Conservation (phyloP, 2,329 filamentous ascomycete genomes). For the Chaetomium sp. region DNA sequence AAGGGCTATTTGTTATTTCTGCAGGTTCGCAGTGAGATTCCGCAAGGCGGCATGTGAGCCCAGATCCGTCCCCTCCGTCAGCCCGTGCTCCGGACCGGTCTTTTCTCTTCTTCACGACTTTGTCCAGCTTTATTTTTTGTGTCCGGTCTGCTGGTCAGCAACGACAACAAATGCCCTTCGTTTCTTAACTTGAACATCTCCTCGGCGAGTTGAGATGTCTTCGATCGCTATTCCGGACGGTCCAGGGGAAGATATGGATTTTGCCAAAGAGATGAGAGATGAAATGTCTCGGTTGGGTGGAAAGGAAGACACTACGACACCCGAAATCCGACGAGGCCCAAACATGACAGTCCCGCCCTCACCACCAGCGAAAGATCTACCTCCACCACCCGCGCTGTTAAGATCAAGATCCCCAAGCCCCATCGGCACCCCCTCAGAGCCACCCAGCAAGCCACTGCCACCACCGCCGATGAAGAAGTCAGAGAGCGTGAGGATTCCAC, state of each 20-base stretch:
- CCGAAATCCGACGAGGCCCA: slow-evolving; percentile 2
- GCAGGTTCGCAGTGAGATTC: too few species aligned
- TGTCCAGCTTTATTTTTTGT: slow-evolving; percentile 6
- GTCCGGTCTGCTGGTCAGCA: slow-evolving; percentile 27
- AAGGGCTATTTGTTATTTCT: neutral
- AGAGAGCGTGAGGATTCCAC: slow-evolving; percentile 11
- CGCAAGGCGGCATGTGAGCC: too few species aligned
- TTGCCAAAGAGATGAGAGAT: slow-evolving; percentile 15
- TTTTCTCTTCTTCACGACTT: slow-evolving; percentile 9
- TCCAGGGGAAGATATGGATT: slow-evolving; percentile 14
- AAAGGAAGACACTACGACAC: neutral
- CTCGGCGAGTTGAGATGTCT: slow-evolving; percentile 14
- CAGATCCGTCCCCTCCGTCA: too few species aligned
- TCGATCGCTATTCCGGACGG: slow-evolving; percentile 5
- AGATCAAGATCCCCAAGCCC: slow-evolving; percentile 7
- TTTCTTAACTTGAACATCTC: slow-evolving; percentile 4
- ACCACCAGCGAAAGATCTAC: slow-evolving; percentile 21
- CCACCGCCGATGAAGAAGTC: slow-evolving; percentile 15
- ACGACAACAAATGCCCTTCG: slow-evolving; percentile 20
- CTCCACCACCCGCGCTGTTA: slow-evolving; percentile 12
- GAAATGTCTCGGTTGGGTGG: slow-evolving; percentile 3
- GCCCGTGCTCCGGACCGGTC: neutral
- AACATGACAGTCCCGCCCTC: slow-evolving; percentile 19
- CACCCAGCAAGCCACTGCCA: slow-evolving; percentile 22
- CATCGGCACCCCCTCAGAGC: slow-evolving; percentile 9